A percentile compares a stretch with the other conserved stretches of the same genome.
phyloP scores from a whole-genome alignment of 352 stramenopile genomes.

The Phytophthora constricta region DNA sequence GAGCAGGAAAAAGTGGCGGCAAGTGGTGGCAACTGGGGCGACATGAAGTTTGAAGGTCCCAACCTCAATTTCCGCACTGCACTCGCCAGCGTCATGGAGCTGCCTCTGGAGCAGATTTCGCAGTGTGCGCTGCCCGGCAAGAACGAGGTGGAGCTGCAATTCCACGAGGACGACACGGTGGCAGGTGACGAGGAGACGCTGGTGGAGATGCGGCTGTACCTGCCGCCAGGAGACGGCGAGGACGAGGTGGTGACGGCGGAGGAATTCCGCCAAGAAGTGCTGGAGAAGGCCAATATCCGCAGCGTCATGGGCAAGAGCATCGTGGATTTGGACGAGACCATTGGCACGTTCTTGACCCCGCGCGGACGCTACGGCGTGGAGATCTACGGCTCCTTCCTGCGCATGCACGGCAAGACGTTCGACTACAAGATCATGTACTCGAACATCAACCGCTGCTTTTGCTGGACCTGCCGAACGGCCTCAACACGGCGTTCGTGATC shows the following conservation, averaged over 20 bases:
- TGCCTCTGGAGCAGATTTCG: slow-evolving; percentile 79
- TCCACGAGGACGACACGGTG: slow-evolving; percentile 98
- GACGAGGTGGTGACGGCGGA: slow-evolving; percentile 72
- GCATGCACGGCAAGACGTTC: slow-evolving; percentile 98
- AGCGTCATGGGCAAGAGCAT: slow-evolving; percentile 97
- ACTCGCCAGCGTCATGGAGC: slow-evolving; percentile 76
- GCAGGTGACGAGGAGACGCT: slow-evolving; percentile 93
- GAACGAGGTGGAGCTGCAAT: slow-evolving; percentile 99
- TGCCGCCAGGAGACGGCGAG: slow-evolving; percentile 79
- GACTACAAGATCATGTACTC: slow-evolving; percentile 99
- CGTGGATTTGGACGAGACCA: slow-evolving; percentile 95
- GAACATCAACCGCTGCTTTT: slow-evolving; percentile 99
- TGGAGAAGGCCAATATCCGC: slow-evolving; percentile 86
- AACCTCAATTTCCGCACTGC: slow-evolving; percentile 84
- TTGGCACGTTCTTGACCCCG: slow-evolving; percentile 98
- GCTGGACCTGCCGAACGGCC: slow-evolving; percentile 96
- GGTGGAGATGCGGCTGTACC: slow-evolving; percentile 97
- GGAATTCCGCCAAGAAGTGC: slow-evolving; percentile 85
- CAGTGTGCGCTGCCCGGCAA: slow-evolving; percentile 94
- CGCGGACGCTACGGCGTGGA: slow-evolving; percentile 98
- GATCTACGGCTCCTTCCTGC: slow-evolving; percentile 97
- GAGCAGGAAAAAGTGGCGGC: slow-evolving; percentile 91
- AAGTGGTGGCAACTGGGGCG: slow-evolving; percentile 93
- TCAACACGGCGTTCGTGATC: slow-evolving; percentile 99
- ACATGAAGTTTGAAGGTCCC: slow-evolving; percentile 92